Conservation (phyloP, 306 rosid species). For the Alnus glutinosa region DNA sequence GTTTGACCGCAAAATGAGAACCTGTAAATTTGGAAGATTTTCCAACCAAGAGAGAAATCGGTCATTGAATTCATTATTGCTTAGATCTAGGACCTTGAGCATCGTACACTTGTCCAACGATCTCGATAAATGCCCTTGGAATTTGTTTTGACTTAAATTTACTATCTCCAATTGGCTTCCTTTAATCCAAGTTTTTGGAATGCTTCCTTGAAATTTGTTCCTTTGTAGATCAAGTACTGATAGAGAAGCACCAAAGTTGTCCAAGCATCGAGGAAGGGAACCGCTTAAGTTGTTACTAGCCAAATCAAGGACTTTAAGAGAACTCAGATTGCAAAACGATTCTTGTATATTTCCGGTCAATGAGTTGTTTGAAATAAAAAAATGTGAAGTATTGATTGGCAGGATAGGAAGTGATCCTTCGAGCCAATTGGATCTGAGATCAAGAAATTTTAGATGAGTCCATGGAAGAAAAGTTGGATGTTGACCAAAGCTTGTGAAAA, state of each 20-base stretch:
- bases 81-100: no score
- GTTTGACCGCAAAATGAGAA: background rate
- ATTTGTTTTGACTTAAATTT: background rate
- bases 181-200: background rate
- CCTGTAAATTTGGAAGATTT: no score
- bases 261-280: constrained; percentile 8
- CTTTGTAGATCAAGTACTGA: background rate
- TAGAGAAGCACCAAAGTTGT: background rate
- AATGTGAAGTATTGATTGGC: background rate
- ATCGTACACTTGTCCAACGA: no score
- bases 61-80: no score
- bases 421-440: background rate
- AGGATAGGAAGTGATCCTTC: constrained; percentile 3
- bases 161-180: background rate
- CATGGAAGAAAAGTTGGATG: background rate
- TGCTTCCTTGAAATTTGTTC: background rate
- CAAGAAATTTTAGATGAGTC: background rate
- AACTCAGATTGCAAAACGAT: constrained; percentile 2
- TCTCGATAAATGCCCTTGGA: background rate
- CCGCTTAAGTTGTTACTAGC: constrained; percentile 21
- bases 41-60: no score
- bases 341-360: background rate
- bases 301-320: background rate
- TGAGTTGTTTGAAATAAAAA: background rate
- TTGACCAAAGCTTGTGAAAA: background rate